Base-by-base conservation (phyloP, 2,329 filamentous ascomycete genomes). In the Diplodia mutila region DNA sequence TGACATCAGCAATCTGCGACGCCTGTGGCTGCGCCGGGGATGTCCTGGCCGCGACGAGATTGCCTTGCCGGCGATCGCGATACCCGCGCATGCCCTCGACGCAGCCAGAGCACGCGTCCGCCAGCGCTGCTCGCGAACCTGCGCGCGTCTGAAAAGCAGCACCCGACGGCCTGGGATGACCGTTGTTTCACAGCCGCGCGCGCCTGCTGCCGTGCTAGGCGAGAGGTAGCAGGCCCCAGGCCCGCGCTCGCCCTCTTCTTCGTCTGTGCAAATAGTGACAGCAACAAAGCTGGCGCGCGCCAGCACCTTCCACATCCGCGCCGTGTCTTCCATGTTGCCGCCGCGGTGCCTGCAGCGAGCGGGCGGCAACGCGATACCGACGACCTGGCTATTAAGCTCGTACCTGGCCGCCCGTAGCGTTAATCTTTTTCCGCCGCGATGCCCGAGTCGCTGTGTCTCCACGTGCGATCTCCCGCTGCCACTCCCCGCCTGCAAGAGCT, bases 1-100 rank as follows among this genome's bases (percentile, higher is more conserved):
- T 51, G 42, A 63, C 59, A 63, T 63, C 59, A 63, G 59, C 59
- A 63, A 63, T 63, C 59, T 63, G 59, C 59, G 59, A 63, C 59
- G 59, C 59, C 59, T 63, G 59, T 63, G 59, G 59, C 59, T 61
- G 57, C 59, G 42, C 59, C 59, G 42, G 59, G 59, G 27, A 51
- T 63, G 59, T 63, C 59, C 59, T 63, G 59, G 59, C 59, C 46
- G 59, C 29, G 59, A 63, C 46, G 59, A 63, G 59, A 63, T 63
- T 63, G 59, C 59, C 59, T 51, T 63, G 59, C 34, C 59, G 59
- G 59, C 46, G 59, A 63, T 63, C 59, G 59, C 59, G 59, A 63
- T 63, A 63, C 59, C 59, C 59, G 59, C 46, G 46, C 46, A 46
- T 29, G 27, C 46, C 42, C 23, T 46, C 39, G 34, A 32, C 42